phyloP scores from a whole-genome alignment of 192 early-diverging fungal species.

The Coemansia sp. region DNA sequence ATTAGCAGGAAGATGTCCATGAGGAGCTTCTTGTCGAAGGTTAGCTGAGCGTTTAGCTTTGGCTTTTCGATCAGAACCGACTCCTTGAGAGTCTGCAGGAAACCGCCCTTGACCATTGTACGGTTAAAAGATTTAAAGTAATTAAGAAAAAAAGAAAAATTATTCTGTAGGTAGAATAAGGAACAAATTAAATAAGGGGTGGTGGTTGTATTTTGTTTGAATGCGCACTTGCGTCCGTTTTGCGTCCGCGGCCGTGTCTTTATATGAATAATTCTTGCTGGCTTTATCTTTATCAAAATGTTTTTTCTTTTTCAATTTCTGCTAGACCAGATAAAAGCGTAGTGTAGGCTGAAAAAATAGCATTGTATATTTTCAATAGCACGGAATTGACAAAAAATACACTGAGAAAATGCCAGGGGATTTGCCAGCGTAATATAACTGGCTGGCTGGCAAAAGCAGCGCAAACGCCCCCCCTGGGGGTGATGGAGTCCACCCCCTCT shows the following conservation, averaged over 20 bases:
- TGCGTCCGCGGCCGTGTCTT: too few species aligned
- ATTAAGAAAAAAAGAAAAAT: not conserved
- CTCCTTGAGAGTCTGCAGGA: conserved; percentile 33
- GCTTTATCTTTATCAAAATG: not conserved
- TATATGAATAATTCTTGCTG: too few species aligned
- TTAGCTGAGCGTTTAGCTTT: conserved; percentile 24
- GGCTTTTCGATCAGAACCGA: conserved; percentile 47
- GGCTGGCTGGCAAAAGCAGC: too few species aligned
- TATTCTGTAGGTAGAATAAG: not conserved
- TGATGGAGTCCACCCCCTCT: too few species aligned
- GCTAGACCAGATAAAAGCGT: too few species aligned
- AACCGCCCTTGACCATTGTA: conserved; percentile 34
- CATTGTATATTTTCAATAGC: too few species aligned
- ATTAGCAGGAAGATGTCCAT: conserved; percentile 45
- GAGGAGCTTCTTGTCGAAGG: conserved; percentile 43
- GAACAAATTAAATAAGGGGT: not conserved
- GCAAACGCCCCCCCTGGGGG: too few species aligned
- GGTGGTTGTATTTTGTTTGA: not conserved
- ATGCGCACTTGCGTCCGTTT: not conserved
- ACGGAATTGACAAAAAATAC: not conserved
- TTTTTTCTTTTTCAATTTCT: not conserved
- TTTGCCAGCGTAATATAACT: too few species aligned
- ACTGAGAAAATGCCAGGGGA: too few species aligned
- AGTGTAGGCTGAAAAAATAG: too few species aligned
- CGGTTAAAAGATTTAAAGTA: not conserved